These are phyloP conservation scores for Skeletonema grethae DNA, from an alignment of 108 stramenopile genomes.

Conservation along the genomic window DNA sequence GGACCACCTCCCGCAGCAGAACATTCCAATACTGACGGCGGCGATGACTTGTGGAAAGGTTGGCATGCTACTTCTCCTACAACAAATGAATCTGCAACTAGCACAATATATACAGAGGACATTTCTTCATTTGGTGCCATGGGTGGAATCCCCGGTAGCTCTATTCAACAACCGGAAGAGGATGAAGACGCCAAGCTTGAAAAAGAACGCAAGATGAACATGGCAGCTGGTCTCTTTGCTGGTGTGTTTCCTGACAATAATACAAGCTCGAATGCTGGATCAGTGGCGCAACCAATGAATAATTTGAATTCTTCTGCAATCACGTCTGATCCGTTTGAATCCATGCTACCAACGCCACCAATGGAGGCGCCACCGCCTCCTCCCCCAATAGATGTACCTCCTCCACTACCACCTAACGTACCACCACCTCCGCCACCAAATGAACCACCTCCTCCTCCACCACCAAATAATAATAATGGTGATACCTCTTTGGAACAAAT, in stretches of 20 bases:
- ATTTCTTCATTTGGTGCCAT: neutral
- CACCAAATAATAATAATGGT: constrained; percentile 12
- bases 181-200: constrained; percentile 38
- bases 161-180: neutral
- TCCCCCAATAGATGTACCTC: constrained; percentile 7
- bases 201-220: constrained; percentile 31
- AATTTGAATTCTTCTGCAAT: neutral
- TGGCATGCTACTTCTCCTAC: neutral
- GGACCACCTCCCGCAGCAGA: neutral
- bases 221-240: constrained; percentile 43
- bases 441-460: constrained; percentile 1
- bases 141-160: constrained; percentile 3
- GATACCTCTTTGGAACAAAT: constrained; percentile 28
- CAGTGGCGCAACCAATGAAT: neutral
- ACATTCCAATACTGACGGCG: neutral
- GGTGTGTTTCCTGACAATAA: constrained; percentile 27
- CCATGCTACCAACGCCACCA: constrained; percentile 13
- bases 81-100: neutral
- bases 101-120: neutral
- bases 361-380: constrained; percentile 8
- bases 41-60: constrained; percentile 12
- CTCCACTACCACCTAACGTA: constrained; percentile 6
- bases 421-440: constrained; percentile 1
- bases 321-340: neutral
- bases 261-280: neutral